phyloP scores from a whole-genome alignment of 345 rosid species.

The Draba incana region DNA sequence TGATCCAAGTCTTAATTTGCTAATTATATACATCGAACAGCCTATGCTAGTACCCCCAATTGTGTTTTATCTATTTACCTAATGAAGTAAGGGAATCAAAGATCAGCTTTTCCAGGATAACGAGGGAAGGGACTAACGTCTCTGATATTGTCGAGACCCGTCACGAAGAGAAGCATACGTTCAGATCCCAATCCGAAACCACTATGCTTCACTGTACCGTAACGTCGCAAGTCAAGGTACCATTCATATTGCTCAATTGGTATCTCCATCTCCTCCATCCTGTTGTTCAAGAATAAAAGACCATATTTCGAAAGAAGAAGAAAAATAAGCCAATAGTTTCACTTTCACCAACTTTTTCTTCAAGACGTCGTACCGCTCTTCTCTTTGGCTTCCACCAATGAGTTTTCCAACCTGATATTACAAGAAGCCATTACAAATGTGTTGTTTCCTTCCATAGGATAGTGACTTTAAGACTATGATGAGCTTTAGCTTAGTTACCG shows the following conservation, averaged over 20 bases:
- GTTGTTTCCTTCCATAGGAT: background rate
- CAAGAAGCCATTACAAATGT: background rate
- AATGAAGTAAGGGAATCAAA: constrained; percentile 43
- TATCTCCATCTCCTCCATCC: constrained; percentile 75
- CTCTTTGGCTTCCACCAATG: constrained; percentile 99
- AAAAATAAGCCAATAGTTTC: background rate
- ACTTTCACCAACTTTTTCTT: constrained; percentile 62
- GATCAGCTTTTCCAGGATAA: constrained; percentile 93
- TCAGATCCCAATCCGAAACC: constrained; percentile 96
- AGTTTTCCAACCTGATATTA: constrained; percentile 78
- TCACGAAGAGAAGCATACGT: constrained; percentile 89
- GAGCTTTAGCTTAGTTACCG: constrained; percentile 52
- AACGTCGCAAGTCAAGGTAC: constrained; percentile 89
- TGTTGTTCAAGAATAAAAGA: constrained; percentile 35
- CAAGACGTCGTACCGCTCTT: constrained; percentile 76
- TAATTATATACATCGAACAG: no score
- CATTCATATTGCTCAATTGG: constrained; percentile 86
- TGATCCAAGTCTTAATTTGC: no score
- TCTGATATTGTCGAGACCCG: constrained; percentile 87
- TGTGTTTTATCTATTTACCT: no score
- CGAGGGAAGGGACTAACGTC: constrained; percentile 95
- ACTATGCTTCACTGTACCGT: constrained; percentile 83
- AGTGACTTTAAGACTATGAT: background rate
- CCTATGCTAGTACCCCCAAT: no score
- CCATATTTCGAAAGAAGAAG: background rate